These are phyloP conservation scores for Suhomyces maxii DNA, from an alignment of 1,139 yeast species.

Conservation along the genomic window DNA sequence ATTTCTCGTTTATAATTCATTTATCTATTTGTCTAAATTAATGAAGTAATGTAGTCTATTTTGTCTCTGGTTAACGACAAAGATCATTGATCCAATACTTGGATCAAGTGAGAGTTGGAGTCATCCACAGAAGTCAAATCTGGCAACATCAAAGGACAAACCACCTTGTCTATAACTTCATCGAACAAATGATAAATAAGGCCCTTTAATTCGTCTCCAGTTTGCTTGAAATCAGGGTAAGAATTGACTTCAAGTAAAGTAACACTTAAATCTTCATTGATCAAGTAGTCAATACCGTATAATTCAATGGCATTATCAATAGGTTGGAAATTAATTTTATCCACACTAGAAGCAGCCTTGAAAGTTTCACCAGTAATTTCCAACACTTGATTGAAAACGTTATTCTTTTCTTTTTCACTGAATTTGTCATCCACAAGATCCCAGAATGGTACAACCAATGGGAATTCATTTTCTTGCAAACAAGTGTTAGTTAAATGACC, in stretches of 20 bases:
- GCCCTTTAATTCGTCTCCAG: constrained; percentile 71
- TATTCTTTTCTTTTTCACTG: constrained; percentile 28
- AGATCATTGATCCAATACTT: constrained; percentile 5
- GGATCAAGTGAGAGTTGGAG: constrained; percentile 7
- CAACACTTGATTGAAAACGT: constrained; percentile 57
- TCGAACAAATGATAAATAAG: constrained; percentile 63
- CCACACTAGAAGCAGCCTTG: constrained; percentile 77
- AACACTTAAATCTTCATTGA: constrained; percentile 56
- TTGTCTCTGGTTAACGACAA: background rate
- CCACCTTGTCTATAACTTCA: constrained; percentile 34
- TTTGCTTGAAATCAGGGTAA: constrained; percentile 95
- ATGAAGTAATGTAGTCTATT: too few species aligned
- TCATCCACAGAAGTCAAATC: background rate
- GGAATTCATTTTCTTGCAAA: constrained; percentile 57
- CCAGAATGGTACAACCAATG: constrained; percentile 68
- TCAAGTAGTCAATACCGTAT: constrained; percentile 85
- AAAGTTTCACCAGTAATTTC: constrained; percentile 69
- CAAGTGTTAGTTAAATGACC: constrained; percentile 95
- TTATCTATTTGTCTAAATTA: too few species aligned
- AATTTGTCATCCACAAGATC: constrained; percentile 46
- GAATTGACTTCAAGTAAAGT: constrained; percentile 82
- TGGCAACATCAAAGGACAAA: constrained; percentile 12
- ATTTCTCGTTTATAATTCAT: too few species aligned
- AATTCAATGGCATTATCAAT: constrained; percentile 78
- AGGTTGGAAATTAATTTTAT: constrained; percentile 88